phyloP scores from a whole-genome alignment of 2,329 filamentous ascomycete genomes.

The Fusarium pseudocircinatum region DNA sequence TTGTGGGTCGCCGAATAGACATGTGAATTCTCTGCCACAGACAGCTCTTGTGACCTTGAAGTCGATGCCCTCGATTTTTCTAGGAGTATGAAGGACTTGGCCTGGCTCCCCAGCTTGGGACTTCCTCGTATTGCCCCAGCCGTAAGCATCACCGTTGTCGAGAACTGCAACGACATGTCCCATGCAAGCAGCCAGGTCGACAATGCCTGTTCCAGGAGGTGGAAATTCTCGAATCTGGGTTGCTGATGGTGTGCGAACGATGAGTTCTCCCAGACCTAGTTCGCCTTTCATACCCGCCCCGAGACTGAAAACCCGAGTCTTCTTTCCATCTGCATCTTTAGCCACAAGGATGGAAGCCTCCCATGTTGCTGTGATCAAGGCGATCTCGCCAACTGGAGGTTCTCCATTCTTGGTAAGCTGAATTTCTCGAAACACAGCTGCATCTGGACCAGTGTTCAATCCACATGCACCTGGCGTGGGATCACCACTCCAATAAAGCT shows the following conservation, averaged over 20 bases:
- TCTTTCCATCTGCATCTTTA: slow-evolving; percentile 54
- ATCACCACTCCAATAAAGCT: slow-evolving; percentile 74
- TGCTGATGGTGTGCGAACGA: slow-evolving; percentile 59
- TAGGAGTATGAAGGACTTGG: slow-evolving; percentile 66
- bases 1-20: slow-evolving; percentile 66
- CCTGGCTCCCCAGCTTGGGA: slow-evolving; percentile 77
- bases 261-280: slow-evolving; percentile 69
- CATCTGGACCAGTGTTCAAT: slow-evolving; percentile 44
- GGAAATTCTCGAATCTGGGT: slow-evolving; percentile 70
- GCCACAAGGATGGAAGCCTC: slow-evolving; percentile 73
- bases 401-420: slow-evolving; percentile 47
- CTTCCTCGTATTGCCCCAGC: slow-evolving; percentile 89
- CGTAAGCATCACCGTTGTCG: slow-evolving; percentile 79
- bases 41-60: slow-evolving; percentile 75
- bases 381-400: slow-evolving; percentile 43
- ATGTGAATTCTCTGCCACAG: slow-evolving; percentile 89
- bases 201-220: slow-evolving; percentile 64
- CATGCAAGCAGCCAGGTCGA: slow-evolving; percentile 77
- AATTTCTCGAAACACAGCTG: slow-evolving; percentile 53
- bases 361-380: slow-evolving; percentile 78
- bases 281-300: slow-evolving; percentile 78
- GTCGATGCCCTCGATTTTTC: slow-evolving; percentile 64
- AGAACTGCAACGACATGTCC: slow-evolving; percentile 80
- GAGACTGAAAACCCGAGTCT: slow-evolving; percentile 66
- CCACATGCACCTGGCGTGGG: slow-evolving; percentile 65